Percentiles rank a stretch among this genome's conserved stretches.
phyloP scores from a whole-genome alignment of 2,329 filamentous ascomycete genomes.

The Tolypocladium cylindrosporum region DNA sequence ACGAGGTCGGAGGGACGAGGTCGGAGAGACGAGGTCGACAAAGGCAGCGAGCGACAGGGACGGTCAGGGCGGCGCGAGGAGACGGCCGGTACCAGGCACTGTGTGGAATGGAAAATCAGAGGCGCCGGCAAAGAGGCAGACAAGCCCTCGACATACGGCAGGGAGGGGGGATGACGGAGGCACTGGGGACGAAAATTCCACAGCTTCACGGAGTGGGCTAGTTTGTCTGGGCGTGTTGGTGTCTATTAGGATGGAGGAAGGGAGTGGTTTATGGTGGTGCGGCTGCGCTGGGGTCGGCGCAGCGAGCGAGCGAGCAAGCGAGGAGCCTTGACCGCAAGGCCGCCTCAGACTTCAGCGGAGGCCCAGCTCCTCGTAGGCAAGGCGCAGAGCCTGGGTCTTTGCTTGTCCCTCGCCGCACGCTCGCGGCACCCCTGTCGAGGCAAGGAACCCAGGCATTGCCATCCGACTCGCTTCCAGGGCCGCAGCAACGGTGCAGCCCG shows the following conservation, averaged over 20 bases:
- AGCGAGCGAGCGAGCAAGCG: neutral
- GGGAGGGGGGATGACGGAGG: conserved; percentile 1
- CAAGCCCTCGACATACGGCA: neutral
- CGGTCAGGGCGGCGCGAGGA: conserved; percentile 1
- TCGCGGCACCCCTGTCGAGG: neutral
- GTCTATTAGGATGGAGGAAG: neutral
- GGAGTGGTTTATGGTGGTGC: neutral
- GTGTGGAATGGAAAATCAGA: conserved; percentile 2
- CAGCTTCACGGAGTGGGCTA: neutral
- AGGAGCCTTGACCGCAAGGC: neutral
- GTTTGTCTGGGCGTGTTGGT: neutral
- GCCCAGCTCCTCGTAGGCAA: neutral
- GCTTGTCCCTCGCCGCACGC: neutral
- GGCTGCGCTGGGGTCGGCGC: neutral
- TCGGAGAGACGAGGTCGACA: neutral
- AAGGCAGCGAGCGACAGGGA: neutral
- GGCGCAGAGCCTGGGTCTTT: neutral
- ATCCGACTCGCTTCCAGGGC: too few species aligned
- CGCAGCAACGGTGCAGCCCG: neutral
- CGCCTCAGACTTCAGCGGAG: neutral
- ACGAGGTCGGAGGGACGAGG: neutral
- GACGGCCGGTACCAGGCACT: neutral
- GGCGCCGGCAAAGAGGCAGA: neutral
- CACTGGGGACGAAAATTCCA: conserved; percentile 3
- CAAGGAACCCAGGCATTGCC: neutral